These are phyloP conservation scores for Rosa hybrid DNA, from an alignment of 331 rosid species.

Conservation along the genomic window DNA sequence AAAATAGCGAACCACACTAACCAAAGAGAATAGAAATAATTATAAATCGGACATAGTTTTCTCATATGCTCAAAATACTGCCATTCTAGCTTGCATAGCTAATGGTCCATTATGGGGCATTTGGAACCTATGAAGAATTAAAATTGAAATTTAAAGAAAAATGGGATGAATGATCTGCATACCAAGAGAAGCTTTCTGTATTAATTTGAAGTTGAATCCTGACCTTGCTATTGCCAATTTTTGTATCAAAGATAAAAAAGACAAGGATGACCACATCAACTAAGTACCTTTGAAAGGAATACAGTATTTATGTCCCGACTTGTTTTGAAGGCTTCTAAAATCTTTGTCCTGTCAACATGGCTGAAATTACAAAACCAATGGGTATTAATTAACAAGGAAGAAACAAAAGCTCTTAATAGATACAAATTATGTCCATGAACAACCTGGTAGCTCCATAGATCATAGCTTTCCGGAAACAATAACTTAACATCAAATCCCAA, in stretches of 20 bases:
- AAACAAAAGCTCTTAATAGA: conserved; percentile 20
- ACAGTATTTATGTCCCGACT: conserved; percentile 75
- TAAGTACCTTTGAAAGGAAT: conserved; percentile 86
- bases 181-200: too few relatives aligned
- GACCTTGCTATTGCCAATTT: too few relatives aligned
- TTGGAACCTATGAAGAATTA: not conserved
- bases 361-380: conserved; percentile 43
- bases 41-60: not conserved
- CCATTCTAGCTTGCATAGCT: not conserved
- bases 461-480: too few relatives aligned
- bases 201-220: too few relatives aligned
- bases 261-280: conserved; percentile 21
- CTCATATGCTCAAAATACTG: not conserved
- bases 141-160: not conserved
- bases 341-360: conserved; percentile 96
- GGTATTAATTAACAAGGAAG: conserved; percentile 25
- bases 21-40: too few relatives aligned
- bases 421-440: not conserved
- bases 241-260: not conserved
- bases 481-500: too few relatives aligned
- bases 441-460: too few relatives aligned
- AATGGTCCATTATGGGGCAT: not conserved
- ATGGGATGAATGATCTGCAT: not conserved
- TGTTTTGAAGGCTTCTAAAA: conserved; percentile 88
- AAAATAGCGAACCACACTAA: not conserved